A percentile compares a stretch with the other conserved stretches of the same genome.
Conservation (phyloP, 805 yeast genomes). For the Hanseniaspora valbyensis region DNA sequence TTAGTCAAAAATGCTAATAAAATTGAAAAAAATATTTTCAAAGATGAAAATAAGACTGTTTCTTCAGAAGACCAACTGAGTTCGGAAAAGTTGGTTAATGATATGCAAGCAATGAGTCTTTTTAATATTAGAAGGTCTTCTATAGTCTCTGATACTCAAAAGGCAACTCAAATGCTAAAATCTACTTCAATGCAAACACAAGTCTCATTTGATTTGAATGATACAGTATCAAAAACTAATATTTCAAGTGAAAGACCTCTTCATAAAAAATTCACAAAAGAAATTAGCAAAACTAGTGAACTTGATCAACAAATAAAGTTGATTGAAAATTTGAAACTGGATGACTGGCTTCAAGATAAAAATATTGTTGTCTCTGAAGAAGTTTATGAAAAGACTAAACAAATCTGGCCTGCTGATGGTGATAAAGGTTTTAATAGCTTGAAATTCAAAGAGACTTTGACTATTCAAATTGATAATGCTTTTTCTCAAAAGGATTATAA, state of each 20-base stretch:
- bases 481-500: slow-evolving; percentile 25
- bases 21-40: background rate
- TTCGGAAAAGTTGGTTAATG: background rate
- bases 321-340: slow-evolving; percentile 20
- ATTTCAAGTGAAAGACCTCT: background rate
- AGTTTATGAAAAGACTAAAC: slow-evolving; percentile 14
- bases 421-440: slow-evolving; percentile 26
- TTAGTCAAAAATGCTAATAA: background rate
- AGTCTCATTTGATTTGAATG: slow-evolving; percentile 3
- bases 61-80: background rate
- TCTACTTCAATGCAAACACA: slow-evolving; percentile 13
- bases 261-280: background rate
- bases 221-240: background rate
- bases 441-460: slow-evolving; percentile 28
- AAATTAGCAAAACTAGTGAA: background rate
- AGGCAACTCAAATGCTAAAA: background rate
- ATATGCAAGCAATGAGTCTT: background rate
- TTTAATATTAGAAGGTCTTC: background rate
- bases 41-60: background rate
- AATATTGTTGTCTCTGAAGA: slow-evolving; percentile 6
- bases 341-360: slow-evolving; percentile 10
- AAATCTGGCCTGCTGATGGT: slow-evolving; percentile 27
- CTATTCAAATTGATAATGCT: slow-evolving; percentile 26
- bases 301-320: slow-evolving; percentile 3
- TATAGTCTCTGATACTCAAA: background rate